These are phyloP conservation scores for Lentinula novae-zelandiae DNA, from an alignment of 1,284 basidiomycete genomes.

Conservation along the genomic window DNA sequence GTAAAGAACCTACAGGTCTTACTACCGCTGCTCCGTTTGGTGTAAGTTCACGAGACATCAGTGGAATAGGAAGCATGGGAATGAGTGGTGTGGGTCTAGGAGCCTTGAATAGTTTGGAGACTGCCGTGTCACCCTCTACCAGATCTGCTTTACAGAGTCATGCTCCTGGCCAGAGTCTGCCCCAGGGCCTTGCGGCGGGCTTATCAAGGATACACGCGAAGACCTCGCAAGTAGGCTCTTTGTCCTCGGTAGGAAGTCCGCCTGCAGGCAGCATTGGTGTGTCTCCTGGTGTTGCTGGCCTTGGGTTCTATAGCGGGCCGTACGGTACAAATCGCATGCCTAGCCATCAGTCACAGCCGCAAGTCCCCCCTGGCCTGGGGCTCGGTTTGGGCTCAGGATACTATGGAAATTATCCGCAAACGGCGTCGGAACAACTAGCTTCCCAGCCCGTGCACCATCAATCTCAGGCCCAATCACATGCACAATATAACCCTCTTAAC, in stretches of 20 bases:
- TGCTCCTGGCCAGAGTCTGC: constrained; percentile 83
- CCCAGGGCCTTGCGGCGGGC: constrained; percentile 83
- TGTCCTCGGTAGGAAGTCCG: constrained; percentile 1
- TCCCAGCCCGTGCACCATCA: neutral
- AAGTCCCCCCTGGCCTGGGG: neutral
- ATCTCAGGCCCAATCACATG: neutral
- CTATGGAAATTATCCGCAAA: neutral
- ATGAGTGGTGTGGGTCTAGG: neutral
- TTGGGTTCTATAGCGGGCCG: neutral
- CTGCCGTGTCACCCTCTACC: constrained; percentile 54
- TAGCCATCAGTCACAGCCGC: neutral
- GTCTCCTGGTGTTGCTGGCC: neutral
- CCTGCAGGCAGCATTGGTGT: neutral
- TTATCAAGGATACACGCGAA: constrained; percentile 77
- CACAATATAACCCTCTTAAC: neutral
- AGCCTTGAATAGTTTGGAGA: neutral
- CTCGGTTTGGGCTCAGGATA: neutral
- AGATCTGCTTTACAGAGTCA: constrained; percentile 74
- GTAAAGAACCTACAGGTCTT: neutral
- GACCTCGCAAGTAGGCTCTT: neutral
- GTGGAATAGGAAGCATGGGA: neutral
- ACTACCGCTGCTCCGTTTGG: neutral
- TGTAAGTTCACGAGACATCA: neutral
- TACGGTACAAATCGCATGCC: constrained; percentile 5
- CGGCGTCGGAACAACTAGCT: neutral